Evolutionary conservation across 352 stramenopile genomes (phyloP).

Genomic region (Phytophthora citrophthora): DNA sequence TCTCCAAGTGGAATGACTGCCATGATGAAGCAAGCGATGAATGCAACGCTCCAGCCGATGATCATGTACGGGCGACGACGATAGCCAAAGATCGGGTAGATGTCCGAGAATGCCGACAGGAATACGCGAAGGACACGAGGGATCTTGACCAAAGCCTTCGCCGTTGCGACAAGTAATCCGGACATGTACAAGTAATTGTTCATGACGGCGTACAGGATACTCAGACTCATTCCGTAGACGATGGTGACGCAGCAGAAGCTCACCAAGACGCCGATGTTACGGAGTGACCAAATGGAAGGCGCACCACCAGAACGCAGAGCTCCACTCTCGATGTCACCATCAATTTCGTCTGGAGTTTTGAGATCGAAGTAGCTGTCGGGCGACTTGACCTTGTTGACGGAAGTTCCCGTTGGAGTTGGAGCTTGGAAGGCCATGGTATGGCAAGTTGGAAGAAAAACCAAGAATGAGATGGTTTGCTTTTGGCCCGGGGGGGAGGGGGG

Average conservation of each 20-base stretch:
- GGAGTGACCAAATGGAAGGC: conserved; percentile 29
- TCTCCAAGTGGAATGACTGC: conserved; percentile 46
- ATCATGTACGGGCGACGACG: conserved; percentile 83
- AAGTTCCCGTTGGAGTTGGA: background rate
- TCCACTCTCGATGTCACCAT: conserved; percentile 25
- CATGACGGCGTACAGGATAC: conserved; percentile 30
- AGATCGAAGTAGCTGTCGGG: conserved; percentile 20
- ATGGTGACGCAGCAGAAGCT: conserved; percentile 41
- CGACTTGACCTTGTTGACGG: conserved; percentile 10
- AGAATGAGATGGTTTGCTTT: conserved; percentile 7
- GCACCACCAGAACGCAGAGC: conserved; percentile 23
- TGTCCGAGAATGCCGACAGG: conserved; percentile 69
- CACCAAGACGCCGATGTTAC: conserved; percentile 42
- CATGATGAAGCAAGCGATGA: conserved; percentile 45
- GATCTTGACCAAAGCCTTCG: conserved; percentile 30
- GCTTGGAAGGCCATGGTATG: conserved; percentile 26
- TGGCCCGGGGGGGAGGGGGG: background rate
- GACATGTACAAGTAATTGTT: conserved; percentile 36
- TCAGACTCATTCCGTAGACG: conserved; percentile 32
- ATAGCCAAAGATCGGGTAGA: conserved; percentile 73
- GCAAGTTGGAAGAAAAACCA: conserved; percentile 5
- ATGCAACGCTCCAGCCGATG: conserved; percentile 50
- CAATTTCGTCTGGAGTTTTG: conserved; percentile 22
- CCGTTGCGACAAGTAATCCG: conserved; percentile 18
- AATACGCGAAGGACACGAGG: conserved; percentile 54